Base-by-base conservation (phyloP, 148 eudicot species). In the Amaranthus palmeri region DNA sequence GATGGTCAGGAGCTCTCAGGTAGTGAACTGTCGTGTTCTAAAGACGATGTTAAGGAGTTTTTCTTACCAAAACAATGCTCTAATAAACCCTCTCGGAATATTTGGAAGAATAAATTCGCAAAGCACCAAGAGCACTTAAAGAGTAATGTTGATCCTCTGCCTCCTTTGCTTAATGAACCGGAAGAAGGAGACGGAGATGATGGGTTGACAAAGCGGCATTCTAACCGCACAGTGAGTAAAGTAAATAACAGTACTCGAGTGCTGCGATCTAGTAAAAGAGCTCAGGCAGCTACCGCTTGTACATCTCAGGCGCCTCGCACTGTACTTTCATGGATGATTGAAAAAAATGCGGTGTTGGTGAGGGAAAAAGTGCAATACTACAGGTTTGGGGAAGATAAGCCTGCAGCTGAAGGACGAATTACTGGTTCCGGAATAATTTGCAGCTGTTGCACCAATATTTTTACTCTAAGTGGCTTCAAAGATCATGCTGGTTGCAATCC, bases 271-370 rank as follows among this genome's bases (percentile, higher is more conserved):
- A 87, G 83, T 71, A 88, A 88, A 84, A 81, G 91, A 79, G 86
- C 85, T 46, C 77, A 77, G 67, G 75, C 65, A 11, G 73, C 67
- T 61, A 67, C 62, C 58, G 13, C 75, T 73, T 78, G 81, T 67
- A 72, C 82, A 53, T 77, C 86, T 41, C 86, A 78, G 57, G 72
- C 64, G 18, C 86, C 96, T 75, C 77, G 81, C 69, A 86, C 89
- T 43, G 62, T 85, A 58, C 79, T 96, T 63, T 85, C 99, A 66
- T 88, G 92, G 96, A 81, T 96, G 77, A 87, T 96, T 72, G 95
- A 90, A 72, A 90, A 81, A 64, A 76, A 85, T 54, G 85, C 77
- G 75, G 85, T 90, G 59, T 71, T 83, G 67, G 86, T 87, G 12
- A 74, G 93, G 76, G 76, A 80, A 64, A 96, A 88, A 80, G 90